Evolutionary conservation across 441 rosid genomes (phyloP).

Genomic region (Gossypium davidsonii): DNA sequence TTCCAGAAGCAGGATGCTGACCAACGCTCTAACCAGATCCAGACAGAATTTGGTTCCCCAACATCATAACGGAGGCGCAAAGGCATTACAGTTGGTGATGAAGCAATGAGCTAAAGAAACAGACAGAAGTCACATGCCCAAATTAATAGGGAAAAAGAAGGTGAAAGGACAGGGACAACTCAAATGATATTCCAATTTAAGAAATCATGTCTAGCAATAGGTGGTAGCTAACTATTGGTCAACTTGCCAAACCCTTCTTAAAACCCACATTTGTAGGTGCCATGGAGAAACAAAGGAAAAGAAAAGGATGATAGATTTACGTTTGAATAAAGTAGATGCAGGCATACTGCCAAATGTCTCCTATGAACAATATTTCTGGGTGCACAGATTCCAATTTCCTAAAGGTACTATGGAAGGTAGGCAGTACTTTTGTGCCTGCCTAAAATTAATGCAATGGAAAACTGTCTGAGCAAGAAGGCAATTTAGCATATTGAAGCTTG

Average conservation of each 20-base stretch:
- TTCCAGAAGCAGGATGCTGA: slow-evolving; percentile 71
- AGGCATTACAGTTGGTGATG: slow-evolving; percentile 63
- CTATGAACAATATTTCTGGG: neutral
- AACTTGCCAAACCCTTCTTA: neutral
- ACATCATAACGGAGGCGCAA: slow-evolving; percentile 50
- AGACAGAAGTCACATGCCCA: slow-evolving; percentile 19
- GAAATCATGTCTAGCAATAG: slow-evolving; percentile 1
- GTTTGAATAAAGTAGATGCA: neutral
- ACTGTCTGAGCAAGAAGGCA: neutral
- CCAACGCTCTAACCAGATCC: slow-evolving; percentile 82
- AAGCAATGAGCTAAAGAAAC: slow-evolving; percentile 61
- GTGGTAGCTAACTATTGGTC: neutral
- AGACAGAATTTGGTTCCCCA: slow-evolving; percentile 53
- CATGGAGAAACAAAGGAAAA: neutral
- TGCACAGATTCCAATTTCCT: neutral
- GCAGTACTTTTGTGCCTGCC: neutral
- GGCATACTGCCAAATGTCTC: neutral
- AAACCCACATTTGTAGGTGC: neutral
- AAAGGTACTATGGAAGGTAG: neutral
- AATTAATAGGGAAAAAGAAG: neutral
- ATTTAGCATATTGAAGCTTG: neutral
- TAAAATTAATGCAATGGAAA: slow-evolving; percentile 1
- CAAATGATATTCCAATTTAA: neutral
- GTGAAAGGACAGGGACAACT: neutral
- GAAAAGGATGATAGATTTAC: neutral